phyloP scores from a whole-genome alignment of 1,139 yeast species.

The Saccharomyces hybrid region DNA sequence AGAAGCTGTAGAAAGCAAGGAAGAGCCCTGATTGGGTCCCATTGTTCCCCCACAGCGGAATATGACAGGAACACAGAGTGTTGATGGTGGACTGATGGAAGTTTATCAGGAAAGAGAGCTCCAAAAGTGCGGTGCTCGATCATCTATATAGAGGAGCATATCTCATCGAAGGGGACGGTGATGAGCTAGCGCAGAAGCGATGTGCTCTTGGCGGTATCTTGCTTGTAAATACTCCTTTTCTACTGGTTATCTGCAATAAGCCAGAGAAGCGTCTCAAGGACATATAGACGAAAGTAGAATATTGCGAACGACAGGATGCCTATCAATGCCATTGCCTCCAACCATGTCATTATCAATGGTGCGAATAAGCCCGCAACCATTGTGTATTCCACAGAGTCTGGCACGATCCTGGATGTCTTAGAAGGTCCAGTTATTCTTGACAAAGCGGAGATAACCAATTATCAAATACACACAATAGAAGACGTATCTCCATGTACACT shows the following conservation, averaged over 20 bases:
- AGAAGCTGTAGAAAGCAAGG: neutral
- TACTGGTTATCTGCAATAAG: neutral
- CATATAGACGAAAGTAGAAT: neutral
- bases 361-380: slow-evolving; percentile 56
- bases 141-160: neutral
- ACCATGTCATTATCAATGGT: slow-evolving; percentile 50
- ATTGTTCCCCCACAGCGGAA: neutral
- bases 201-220: neutral
- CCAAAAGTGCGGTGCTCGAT: neutral
- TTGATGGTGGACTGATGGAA: neutral
- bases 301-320: slow-evolving; percentile 36
- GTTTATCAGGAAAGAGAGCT: neutral
- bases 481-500: slow-evolving; percentile 59
- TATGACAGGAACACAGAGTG: neutral
- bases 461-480: slow-evolving; percentile 41
- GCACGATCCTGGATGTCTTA: slow-evolving; percentile 52
- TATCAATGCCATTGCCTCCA: slow-evolving; percentile 53
- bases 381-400: slow-evolving; percentile 53
- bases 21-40: neutral
- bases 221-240: neutral
- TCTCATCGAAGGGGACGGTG: neutral
- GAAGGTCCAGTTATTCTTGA: slow-evolving; percentile 28
- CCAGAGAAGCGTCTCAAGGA: neutral
- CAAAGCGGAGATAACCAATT: slow-evolving; percentile 38
- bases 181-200: neutral